phyloP scores from a whole-genome alignment of 306 rosid species.

The Phaseolus lunatus region DNA sequence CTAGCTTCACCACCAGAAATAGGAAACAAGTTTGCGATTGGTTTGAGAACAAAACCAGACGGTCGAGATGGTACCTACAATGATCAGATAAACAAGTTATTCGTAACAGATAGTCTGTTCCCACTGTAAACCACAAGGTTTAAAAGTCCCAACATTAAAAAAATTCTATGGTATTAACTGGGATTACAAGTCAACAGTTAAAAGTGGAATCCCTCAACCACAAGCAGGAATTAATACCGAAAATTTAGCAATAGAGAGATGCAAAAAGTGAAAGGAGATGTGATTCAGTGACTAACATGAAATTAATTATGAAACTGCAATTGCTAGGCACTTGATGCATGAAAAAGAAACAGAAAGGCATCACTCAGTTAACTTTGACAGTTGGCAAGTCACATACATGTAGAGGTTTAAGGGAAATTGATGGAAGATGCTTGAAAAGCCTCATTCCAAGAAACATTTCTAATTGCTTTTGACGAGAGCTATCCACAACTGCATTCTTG shows the following conservation, averaged over 20 bases:
- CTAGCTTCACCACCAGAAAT: slow-evolving; percentile 75
- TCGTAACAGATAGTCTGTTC: slow-evolving; percentile 17
- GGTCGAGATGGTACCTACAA: slow-evolving; percentile 89
- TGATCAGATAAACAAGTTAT: slow-evolving; percentile 44
- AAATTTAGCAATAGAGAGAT: slow-evolving; percentile 19
- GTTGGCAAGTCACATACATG: slow-evolving; percentile 71
- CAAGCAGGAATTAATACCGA: slow-evolving; percentile 15
- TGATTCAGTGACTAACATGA: slow-evolving; percentile 45
- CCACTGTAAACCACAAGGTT: slow-evolving; percentile 28
- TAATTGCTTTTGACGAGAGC: slow-evolving; percentile 97
- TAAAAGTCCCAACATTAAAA: slow-evolving; percentile 16
- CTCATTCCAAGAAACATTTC: slow-evolving; percentile 97
- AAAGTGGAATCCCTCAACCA: slow-evolving; percentile 13
- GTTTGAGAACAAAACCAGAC: slow-evolving; percentile 86
- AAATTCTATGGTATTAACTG: slow-evolving; percentile 1
- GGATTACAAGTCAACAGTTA: slow-evolving; percentile 29
- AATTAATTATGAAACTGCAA: slow-evolving; percentile 49
- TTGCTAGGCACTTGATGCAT: slow-evolving; percentile 49
- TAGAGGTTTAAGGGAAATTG: slow-evolving; percentile 83
- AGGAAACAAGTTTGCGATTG: slow-evolving; percentile 80
- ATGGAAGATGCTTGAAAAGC: slow-evolving; percentile 99
- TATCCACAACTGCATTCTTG: slow-evolving; percentile 92
- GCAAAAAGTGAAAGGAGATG: slow-evolving; percentile 26
- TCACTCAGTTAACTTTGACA: slow-evolving; percentile 48
- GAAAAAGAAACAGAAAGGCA: slow-evolving; percentile 48